Percentiles rank a stretch among this genome's conserved stretches.
These are phyloP conservation scores for Opeltia flavorubescens DNA, from an alignment of 495 filamentous ascomycete genomes.

Conservation along the genomic window DNA sequence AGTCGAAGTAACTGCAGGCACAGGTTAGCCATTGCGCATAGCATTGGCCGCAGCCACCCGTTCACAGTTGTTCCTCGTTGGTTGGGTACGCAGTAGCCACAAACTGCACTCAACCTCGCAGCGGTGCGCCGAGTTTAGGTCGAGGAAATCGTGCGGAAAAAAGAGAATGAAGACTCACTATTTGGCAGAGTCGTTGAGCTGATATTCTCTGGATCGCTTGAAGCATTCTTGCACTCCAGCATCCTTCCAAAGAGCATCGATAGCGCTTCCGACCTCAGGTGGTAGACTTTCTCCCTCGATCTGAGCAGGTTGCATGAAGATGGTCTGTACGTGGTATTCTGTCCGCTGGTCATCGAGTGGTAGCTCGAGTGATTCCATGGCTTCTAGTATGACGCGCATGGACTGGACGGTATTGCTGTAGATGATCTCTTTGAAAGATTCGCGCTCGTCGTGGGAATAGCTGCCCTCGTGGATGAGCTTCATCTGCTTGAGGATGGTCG, in stretches of 20 bases:
- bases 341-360: constrained; percentile 75
- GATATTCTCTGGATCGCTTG: constrained; percentile 90
- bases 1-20: constrained; percentile 76
- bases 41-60: too few relatives aligned
- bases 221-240: constrained; percentile 91
- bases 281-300: constrained; percentile 92
- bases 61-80: background rate
- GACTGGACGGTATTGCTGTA: constrained; percentile 97
- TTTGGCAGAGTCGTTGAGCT: constrained; percentile 93
- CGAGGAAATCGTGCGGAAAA: background rate
- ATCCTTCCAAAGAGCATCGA: constrained; percentile 88
- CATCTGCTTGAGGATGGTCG: constrained; percentile 99
- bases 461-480: constrained; percentile 48
- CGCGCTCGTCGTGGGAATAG: constrained; percentile 41
- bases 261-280: constrained; percentile 85
- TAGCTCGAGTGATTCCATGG: constrained; percentile 86
- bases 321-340: constrained; percentile 89
- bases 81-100: background rate
- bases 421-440: constrained; percentile 82
- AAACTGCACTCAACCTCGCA: background rate
- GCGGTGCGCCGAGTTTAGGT: background rate
- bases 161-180: constrained; percentile 51
- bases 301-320: constrained; percentile 90
- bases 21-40: constrained; percentile 6
- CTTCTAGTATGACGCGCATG: constrained; percentile 90